Evolutionary conservation across 495 filamentous ascomycete species (phyloP).

Genomic region (Tuber melanosporum): DNA sequence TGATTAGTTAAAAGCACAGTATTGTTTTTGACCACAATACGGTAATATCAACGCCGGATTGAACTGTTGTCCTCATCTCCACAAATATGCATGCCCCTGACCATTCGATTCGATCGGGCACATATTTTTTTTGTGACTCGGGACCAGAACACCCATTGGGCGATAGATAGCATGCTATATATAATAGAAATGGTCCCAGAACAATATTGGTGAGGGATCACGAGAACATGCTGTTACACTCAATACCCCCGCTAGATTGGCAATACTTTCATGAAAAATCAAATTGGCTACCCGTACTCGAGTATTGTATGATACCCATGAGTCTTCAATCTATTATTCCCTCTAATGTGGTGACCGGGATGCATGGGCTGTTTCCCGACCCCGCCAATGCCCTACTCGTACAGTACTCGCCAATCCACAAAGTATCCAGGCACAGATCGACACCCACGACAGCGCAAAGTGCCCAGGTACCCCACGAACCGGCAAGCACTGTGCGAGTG

Average conservation of each 20-base stretch:
- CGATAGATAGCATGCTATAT: neutral
- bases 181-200: neutral
- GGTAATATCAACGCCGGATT: neutral
- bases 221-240: neutral
- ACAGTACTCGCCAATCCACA: neutral
- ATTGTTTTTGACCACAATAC: neutral
- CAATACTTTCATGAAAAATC: neutral
- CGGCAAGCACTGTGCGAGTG: neutral
- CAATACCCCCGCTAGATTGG: neutral
- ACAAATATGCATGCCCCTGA: constrained; percentile 1
- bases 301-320: neutral
- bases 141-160: neutral
- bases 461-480: neutral
- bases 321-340: neutral
- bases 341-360: neutral
- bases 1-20: neutral
- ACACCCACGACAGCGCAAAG: neutral
- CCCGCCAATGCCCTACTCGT: neutral
- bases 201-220: neutral
- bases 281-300: neutral
- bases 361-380: neutral
- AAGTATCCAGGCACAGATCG: neutral
- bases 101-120: neutral
- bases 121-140: neutral
- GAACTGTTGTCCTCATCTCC: neutral